phyloP scores from a whole-genome alignment of 176 grass and related monocot genomes.

The Alopecurus myosuroides region DNA sequence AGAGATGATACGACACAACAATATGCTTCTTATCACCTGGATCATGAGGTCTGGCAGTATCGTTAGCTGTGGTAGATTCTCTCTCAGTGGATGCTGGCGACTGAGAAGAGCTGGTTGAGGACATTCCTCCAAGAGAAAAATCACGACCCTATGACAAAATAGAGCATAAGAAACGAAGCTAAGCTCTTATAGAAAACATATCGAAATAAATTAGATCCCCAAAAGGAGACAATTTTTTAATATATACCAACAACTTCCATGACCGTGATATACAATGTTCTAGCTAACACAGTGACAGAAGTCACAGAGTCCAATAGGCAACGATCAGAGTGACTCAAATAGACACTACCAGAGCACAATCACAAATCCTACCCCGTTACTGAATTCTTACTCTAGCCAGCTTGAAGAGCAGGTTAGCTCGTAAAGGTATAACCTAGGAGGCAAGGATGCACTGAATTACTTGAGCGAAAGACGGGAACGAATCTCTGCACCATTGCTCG shows the following conservation, averaged over 20 bases:
- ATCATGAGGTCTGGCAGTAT: slow-evolving; percentile 54
- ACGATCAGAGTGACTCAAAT: background rate
- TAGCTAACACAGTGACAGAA: background rate
- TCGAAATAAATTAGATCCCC: slow-evolving; percentile 2
- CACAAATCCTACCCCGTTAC: background rate
- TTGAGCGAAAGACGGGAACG: background rate
- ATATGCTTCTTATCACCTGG: slow-evolving; percentile 47
- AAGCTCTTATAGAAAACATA: slow-evolving; percentile 7
- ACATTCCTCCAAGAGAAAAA: slow-evolving; percentile 65
- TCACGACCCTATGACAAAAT: slow-evolving; percentile 50
- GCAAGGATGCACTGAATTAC: slow-evolving; percentile 1
- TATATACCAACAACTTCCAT: background rate
- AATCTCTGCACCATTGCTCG: background rate
- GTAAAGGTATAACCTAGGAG: background rate
- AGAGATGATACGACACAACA: background rate
- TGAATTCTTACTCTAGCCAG: slow-evolving; percentile 4
- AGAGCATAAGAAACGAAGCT: slow-evolving; percentile 14
- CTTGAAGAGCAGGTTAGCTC: background rate
- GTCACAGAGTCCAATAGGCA: background rate
- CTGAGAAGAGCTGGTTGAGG: slow-evolving; percentile 54
- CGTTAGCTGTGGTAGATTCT: slow-evolving; percentile 43
- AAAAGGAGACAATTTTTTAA: background rate
- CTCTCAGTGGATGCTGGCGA: slow-evolving; percentile 33
- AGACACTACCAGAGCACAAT: background rate
- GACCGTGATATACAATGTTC: background rate